Conservation (phyloP, 257 asterid species). For the Jacaranda copaia region DNA sequence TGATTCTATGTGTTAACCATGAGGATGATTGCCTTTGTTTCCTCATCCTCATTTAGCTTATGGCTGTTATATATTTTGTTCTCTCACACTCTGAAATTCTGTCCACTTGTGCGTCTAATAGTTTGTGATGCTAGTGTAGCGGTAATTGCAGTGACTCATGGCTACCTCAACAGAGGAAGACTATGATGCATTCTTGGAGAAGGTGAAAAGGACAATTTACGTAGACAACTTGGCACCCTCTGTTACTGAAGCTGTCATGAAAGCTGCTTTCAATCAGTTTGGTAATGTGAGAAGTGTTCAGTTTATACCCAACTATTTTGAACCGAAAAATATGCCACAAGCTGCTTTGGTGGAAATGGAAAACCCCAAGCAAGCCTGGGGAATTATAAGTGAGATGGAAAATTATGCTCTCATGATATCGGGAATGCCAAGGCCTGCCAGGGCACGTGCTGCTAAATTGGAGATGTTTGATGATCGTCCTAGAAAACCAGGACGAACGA, state of each 20-base stretch:
- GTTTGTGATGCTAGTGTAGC: background rate
- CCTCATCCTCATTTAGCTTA: background rate
- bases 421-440: slow-evolving; percentile 96
- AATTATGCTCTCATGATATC: slow-evolving; percentile 66
- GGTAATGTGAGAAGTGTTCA: slow-evolving; percentile 63
- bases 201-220: slow-evolving; percentile 65
- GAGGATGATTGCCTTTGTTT: too few relatives aligned
- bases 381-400: slow-evolving; percentile 45
- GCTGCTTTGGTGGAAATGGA: slow-evolving; percentile 89
- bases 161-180: slow-evolving; percentile 45
- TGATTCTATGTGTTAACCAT: too few relatives aligned
- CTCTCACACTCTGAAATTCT: too few relatives aligned
- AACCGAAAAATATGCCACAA: slow-evolving; percentile 49
- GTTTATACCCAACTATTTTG: slow-evolving; percentile 61
- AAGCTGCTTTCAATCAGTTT: slow-evolving; percentile 78
- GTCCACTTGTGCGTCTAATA: background rate
- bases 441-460: slow-evolving; percentile 55
- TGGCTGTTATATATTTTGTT: too few relatives aligned
- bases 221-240: slow-evolving; percentile 69
- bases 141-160: slow-evolving; percentile 16
- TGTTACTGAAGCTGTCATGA: slow-evolving; percentile 63
- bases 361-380: slow-evolving; percentile 53
- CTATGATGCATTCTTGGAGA: slow-evolving; percentile 68
- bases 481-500: slow-evolving; percentile 62
- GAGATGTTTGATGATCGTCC: slow-evolving; percentile 90